These are phyloP conservation scores for Botrytis galanthina DNA, from an alignment of 2,329 filamentous ascomycete species.

Conservation along the genomic window DNA sequence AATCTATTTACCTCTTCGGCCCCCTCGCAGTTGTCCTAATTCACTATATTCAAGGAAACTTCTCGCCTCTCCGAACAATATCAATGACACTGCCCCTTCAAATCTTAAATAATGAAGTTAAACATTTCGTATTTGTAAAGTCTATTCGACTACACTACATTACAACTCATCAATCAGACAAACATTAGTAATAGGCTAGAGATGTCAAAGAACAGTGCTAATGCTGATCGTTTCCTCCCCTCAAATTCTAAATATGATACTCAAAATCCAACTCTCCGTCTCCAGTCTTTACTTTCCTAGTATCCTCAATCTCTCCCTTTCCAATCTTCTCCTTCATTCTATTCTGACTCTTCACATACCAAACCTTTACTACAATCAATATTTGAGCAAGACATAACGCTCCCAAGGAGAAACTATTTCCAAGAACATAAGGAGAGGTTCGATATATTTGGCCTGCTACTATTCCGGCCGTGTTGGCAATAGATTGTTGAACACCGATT, in stretches of 20 bases:
- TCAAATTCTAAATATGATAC: constrained; percentile 41
- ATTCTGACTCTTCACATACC: constrained; percentile 47
- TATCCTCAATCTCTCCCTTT: constrained; percentile 45
- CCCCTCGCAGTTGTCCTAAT: background rate
- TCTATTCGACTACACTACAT: background rate
- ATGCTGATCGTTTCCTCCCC: background rate
- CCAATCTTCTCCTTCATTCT: constrained; percentile 41
- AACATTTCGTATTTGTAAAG: background rate
- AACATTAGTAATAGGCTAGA: background rate
- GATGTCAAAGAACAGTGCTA: background rate
- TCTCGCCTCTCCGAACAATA: background rate
- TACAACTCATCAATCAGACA: background rate
- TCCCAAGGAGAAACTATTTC: constrained; percentile 30
- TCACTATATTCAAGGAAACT: background rate
- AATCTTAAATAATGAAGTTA: background rate
- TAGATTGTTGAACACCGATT: constrained; percentile 47
- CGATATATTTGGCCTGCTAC: constrained; percentile 38
- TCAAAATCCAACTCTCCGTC: constrained; percentile 49
- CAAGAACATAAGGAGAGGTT: constrained; percentile 29
- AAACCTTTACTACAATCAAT: constrained; percentile 42
- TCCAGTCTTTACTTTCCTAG: constrained; percentile 46
- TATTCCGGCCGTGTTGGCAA: constrained; percentile 48
- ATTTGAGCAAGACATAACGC: constrained; percentile 27
- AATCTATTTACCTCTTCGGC: background rate
- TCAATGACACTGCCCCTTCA: background rate